Evolutionary conservation across 257 asterid species (phyloP).

Genomic region (Solanum raphanifolium): DNA sequence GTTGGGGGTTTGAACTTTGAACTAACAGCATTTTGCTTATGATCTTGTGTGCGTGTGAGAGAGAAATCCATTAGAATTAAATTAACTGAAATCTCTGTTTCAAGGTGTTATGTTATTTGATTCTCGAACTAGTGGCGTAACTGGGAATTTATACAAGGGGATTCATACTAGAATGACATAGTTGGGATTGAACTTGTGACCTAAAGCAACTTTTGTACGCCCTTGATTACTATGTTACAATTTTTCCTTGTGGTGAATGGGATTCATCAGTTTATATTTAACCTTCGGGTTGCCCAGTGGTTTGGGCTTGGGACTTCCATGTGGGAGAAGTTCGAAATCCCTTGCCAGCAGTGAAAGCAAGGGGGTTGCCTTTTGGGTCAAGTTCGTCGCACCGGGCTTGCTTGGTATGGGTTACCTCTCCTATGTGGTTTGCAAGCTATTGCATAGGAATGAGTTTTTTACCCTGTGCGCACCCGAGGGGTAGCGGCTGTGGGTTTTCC

Average conservation of each 20-base stretch:
- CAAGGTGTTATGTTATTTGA: background rate
- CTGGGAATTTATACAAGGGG: background rate
- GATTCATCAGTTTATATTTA: background rate
- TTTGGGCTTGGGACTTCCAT: background rate
- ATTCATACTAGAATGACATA: background rate
- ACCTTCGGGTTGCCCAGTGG: background rate
- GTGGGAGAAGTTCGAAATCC: background rate
- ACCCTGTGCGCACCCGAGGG: too few species aligned
- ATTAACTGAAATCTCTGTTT: background rate
- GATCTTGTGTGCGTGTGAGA: background rate
- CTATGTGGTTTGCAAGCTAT: background rate
- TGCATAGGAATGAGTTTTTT: background rate
- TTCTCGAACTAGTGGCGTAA: background rate
- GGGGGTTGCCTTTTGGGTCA: too few species aligned
- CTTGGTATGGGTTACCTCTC: background rate
- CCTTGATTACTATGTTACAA: background rate
- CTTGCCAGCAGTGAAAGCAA: too few species aligned
- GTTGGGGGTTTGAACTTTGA: background rate
- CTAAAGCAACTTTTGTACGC: background rate
- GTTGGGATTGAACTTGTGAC: background rate
- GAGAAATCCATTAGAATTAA: background rate
- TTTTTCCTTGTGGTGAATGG: background rate
- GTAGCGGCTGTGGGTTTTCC: too few species aligned
- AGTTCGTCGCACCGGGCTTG: too few species aligned
- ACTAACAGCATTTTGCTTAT: background rate